Evolutionary conservation across 2,329 filamentous ascomycete species (phyloP).

Genomic region (Sarocladium brachiariae): DNA sequence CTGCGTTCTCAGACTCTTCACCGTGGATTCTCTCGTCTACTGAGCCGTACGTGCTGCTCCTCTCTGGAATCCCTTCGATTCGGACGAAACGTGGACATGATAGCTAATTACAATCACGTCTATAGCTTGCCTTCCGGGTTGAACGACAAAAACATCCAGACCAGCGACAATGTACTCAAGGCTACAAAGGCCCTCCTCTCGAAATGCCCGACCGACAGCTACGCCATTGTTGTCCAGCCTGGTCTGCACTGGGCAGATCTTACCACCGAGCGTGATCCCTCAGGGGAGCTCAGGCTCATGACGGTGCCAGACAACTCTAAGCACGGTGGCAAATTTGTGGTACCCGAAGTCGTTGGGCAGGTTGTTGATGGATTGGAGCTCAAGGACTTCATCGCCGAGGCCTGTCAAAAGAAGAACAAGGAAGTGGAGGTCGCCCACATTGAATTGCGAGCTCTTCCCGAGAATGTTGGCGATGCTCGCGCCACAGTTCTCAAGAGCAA

Average conservation of each 20-base stretch:
- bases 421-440: neutral
- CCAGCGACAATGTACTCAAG: conserved; percentile 35
- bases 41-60: conserved; percentile 54
- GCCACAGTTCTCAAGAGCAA: conserved; percentile 6
- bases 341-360: conserved; percentile 50
- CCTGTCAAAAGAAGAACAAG: conserved; percentile 36
- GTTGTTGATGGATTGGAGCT: conserved; percentile 36
- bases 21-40: conserved; percentile 88
- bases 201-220: conserved; percentile 65
- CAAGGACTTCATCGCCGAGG: conserved; percentile 34
- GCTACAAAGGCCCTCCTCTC: conserved; percentile 47
- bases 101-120: conserved; percentile 8
- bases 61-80: neutral
- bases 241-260: conserved; percentile 38
- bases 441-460: neutral
- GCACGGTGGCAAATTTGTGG: conserved; percentile 35
- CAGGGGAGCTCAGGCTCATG: conserved; percentile 48
- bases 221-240: conserved; percentile 72
- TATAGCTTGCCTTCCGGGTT: conserved; percentile 25
- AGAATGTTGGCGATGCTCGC: neutral
- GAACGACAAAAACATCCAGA: conserved; percentile 40
- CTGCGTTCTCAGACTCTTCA: conserved; percentile 78
- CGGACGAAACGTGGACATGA: neutral
- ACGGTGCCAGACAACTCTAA: conserved; percentile 28
- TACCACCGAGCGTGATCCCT: conserved; percentile 27